Evolutionary conservation across 805 yeast species (phyloP), one percentile per base, ranked within the genome.

Genomic region (Peterozyma toletana): DNA sequence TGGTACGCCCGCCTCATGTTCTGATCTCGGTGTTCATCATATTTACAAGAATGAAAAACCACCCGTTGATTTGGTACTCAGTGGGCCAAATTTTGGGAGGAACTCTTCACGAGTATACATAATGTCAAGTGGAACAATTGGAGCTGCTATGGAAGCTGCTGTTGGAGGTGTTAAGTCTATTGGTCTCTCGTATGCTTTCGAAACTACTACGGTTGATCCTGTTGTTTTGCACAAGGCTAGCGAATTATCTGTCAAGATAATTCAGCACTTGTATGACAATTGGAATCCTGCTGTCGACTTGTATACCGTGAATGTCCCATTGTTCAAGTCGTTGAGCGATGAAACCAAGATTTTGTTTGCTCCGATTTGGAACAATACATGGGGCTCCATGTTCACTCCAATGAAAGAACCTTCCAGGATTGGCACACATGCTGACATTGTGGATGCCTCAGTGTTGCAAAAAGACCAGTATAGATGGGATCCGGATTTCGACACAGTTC

Each of bases 21-120:
- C 95, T 3, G 96, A 91, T 62, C 77, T 93, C 44, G 99, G 97
- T 2, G 63, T 86, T 37, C 81, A 87, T 54, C 88, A 87, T 56
- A 59, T 89, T 44, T 69, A 74, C 46, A 58, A 60, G 14, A 60
- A 67, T 17, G 67, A 73, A 38, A 64, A 67, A 35, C 75, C 73
- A 3, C 83, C 83, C 1, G 78, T 90, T 17, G 97, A 93, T 62
- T 66, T 91, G 47, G 96, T 93, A 5, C 61, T 93, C 17, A 85
- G 96, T 44, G 99, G 99, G 1, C 99, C 99, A 7, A 93, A 93
- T 59, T 91, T 84, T 52, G 99, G 99, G 17, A 78, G 96, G 57
- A 93, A 93, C 62, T 81, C 96, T 2, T 79, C 91, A 18, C 88
- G 95, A 5, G 76, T 91, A 38, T 93, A 89, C 61, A 85, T 89